phyloP scores from a whole-genome alignment of 352 stramenopile genomes.

The Pythium pectinolyticum region DNA sequence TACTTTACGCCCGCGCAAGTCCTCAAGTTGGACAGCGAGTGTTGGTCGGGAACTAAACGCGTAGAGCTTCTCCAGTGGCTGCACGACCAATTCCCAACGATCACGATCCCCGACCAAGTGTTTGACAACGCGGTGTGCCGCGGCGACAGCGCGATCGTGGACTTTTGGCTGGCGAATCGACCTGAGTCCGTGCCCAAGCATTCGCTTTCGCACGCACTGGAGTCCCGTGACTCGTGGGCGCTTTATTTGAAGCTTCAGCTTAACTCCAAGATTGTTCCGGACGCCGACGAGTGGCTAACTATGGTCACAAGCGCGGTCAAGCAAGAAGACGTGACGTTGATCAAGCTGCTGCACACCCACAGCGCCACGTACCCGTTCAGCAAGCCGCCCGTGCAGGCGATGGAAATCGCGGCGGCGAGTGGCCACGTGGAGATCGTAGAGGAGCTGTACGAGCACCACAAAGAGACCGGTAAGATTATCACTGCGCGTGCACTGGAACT shows the following conservation, averaged over 20 bases:
- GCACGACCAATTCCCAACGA: background rate
- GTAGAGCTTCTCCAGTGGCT: background rate
- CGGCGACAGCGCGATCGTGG: background rate
- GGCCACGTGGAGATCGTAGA: background rate
- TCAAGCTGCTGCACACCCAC: background rate
- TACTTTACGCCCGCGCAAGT: background rate
- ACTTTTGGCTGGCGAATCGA: background rate
- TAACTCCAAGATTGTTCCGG: background rate
- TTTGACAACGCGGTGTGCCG: background rate
- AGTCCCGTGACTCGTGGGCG: background rate
- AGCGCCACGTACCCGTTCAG: background rate
- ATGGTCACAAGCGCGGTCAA: background rate
- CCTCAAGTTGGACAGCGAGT: background rate
- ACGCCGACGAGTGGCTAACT: background rate
- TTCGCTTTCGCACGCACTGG: background rate
- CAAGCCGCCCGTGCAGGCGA: background rate
- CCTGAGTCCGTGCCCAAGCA: background rate
- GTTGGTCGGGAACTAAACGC: background rate
- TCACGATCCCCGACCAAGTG: background rate
- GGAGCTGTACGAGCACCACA: background rate
- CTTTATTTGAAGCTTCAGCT: background rate
- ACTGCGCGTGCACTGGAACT: background rate
- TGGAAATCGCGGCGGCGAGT: background rate
- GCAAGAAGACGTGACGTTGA: background rate
- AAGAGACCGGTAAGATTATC: background rate